Evolutionary conservation across 2,329 filamentous ascomycete genomes (phyloP).

Genomic region (Aspergillus unguis): DNA sequence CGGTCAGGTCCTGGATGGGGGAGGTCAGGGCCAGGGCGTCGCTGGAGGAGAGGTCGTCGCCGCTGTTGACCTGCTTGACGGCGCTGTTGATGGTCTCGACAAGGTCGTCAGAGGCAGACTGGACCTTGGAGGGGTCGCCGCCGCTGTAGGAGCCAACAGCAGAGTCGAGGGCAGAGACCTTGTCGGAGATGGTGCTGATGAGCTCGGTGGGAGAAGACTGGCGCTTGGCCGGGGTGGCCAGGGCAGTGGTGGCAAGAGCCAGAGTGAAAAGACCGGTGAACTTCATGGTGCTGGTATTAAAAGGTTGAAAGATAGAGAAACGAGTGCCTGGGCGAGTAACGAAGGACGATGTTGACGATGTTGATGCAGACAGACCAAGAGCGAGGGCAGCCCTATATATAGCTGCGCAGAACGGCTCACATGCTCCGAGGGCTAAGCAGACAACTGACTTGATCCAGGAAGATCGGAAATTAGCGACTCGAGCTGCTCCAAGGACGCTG

Average conservation of each 20-base stretch:
- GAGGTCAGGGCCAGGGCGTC: conserved; percentile 28
- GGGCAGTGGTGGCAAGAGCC: conserved; percentile 20
- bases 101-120: conserved; percentile 23
- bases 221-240: conserved; percentile 23
- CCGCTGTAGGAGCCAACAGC: conserved; percentile 26
- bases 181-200: conserved; percentile 19
- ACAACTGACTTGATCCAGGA: too few relatives aligned
- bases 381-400: background rate
- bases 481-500: too few relatives aligned
- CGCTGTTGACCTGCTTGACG: conserved; percentile 21
- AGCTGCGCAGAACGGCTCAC: background rate
- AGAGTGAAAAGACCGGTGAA: conserved; percentile 24
- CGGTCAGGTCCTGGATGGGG: conserved; percentile 27
- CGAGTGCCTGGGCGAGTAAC: conserved; percentile 19
- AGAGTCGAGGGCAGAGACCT: conserved; percentile 20
- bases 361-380: background rate
- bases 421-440: too few relatives aligned
- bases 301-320: conserved; percentile 12
- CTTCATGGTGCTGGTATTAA: conserved; percentile 21
- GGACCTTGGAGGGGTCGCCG: conserved; percentile 18
- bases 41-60: conserved; percentile 20
- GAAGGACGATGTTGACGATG: conserved; percentile 13
- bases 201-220: conserved; percentile 18
- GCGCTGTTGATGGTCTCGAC: conserved; percentile 27
- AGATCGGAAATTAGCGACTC: too few relatives aligned